Evolutionary conservation across 2,329 filamentous ascomycete genomes (phyloP).

Genomic region (Pestalotiopsis sp.): DNA sequence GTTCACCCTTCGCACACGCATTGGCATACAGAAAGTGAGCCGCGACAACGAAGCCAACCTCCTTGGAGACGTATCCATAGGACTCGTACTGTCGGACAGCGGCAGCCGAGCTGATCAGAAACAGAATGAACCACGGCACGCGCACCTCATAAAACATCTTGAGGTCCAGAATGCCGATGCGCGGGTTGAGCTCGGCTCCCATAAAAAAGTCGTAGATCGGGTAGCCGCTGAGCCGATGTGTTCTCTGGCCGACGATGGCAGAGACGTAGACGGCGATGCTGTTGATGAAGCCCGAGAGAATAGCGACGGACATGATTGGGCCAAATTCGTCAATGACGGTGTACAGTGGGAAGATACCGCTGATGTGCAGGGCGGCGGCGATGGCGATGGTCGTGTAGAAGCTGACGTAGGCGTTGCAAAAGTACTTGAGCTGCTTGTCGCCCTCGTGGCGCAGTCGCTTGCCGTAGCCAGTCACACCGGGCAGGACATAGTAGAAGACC

Average conservation of each 20-base stretch:
- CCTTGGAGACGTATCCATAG: slow-evolving; percentile 82
- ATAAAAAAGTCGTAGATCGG: slow-evolving; percentile 92
- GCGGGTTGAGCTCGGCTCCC: slow-evolving; percentile 86
- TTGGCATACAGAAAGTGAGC: slow-evolving; percentile 92
- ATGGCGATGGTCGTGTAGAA: slow-evolving; percentile 84
- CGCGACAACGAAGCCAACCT: slow-evolving; percentile 82
- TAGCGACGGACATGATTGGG: slow-evolving; percentile 88
- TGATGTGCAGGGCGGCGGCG: slow-evolving; percentile 73
- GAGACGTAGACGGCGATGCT: slow-evolving; percentile 85
- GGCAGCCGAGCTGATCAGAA: slow-evolving; percentile 74
- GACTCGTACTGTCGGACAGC: slow-evolving; percentile 81
- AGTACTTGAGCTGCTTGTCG: slow-evolving; percentile 88
- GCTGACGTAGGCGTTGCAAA: slow-evolving; percentile 86
- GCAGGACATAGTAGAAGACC: slow-evolving; percentile 80
- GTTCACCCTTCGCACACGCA: slow-evolving; percentile 89
- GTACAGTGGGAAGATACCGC: slow-evolving; percentile 85
- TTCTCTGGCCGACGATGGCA: slow-evolving; percentile 76
- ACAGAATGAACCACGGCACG: slow-evolving; percentile 88
- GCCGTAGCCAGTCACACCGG: slow-evolving; percentile 84
- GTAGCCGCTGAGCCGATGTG: slow-evolving; percentile 90
- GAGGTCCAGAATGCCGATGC: slow-evolving; percentile 84
- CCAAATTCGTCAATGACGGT: slow-evolving; percentile 95
- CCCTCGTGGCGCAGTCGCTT: slow-evolving; percentile 83
- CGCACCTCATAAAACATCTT: slow-evolving; percentile 98
- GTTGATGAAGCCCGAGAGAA: slow-evolving; percentile 87